Conservation (phyloP, 2,329 filamentous ascomycete species). For the Monosporascus ibericus region DNA sequence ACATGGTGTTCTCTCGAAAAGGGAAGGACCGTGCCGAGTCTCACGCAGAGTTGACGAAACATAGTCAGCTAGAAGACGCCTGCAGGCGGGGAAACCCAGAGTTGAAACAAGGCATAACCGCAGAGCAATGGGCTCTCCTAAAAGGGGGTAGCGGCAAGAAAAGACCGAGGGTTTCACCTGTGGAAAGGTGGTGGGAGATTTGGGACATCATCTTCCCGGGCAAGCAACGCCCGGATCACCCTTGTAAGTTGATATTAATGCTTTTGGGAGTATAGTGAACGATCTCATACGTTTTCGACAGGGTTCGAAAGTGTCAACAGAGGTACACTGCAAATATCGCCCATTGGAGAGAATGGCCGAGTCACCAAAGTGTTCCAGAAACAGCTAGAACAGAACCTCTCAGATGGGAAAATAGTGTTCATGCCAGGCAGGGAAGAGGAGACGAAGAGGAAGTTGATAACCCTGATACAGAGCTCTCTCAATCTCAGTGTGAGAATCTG, state of each 20-base stretch:
- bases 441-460: too few relatives aligned
- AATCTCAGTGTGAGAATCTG: too few relatives aligned
- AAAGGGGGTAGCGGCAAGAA: slow-evolving; percentile 5
- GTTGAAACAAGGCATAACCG: slow-evolving; percentile 1
- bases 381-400: too few relatives aligned
- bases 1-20: slow-evolving; percentile 3
- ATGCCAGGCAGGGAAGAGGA: too few relatives aligned
- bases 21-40: slow-evolving; percentile 1
- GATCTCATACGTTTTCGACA: not conserved
- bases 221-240: slow-evolving; percentile 1
- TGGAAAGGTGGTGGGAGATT: slow-evolving; percentile 7
- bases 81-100: slow-evolving; percentile 1
- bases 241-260: slow-evolving; percentile 4
- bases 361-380: too few relatives aligned
- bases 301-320: slow-evolving; percentile 1
- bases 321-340: not conserved
- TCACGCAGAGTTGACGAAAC: slow-evolving; percentile 2
- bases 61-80: slow-evolving; percentile 2
- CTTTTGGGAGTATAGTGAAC: too few relatives aligned
- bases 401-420: too few relatives aligned
- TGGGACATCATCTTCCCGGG: slow-evolving; percentile 7
- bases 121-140: slow-evolving; percentile 6
- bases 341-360: too few relatives aligned
- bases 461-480: too few relatives aligned
- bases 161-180: slow-evolving; percentile 3